A percentile compares a stretch with the other conserved stretches of the same genome.
Conservation (phyloP, 352 stramenopile genomes). For the Phytophthora citricola region DNA sequence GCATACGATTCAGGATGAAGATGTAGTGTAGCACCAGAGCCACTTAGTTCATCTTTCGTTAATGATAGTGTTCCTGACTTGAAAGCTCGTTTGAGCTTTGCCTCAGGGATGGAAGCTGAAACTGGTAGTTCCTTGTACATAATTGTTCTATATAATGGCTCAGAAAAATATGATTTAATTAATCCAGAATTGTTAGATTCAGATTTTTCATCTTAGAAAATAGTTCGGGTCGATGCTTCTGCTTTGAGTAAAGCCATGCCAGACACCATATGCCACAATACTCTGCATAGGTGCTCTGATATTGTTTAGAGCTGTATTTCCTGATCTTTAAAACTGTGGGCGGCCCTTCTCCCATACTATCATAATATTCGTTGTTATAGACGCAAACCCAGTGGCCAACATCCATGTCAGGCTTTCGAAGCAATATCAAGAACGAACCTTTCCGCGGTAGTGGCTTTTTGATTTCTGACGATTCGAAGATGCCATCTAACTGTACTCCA, state of each 20-base stretch:
- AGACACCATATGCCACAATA: constrained; percentile 29
- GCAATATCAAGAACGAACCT: constrained; percentile 21
- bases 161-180: background rate
- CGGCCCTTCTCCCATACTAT: constrained; percentile 19
- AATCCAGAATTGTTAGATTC: constrained; percentile 25
- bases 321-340: constrained; percentile 9
- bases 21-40: no score
- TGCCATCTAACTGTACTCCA: background rate
- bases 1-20: no score
- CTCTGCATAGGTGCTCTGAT: constrained; percentile 14
- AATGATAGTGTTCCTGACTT: no score
- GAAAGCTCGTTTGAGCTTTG: constrained; percentile 9
- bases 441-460: constrained; percentile 6
- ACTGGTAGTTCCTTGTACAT: constrained; percentile 7
- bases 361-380: constrained; percentile 24
- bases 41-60: no score
- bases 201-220: constrained; percentile 24
- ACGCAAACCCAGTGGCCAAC: constrained; percentile 21
- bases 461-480: constrained; percentile 11
- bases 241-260: constrained; percentile 22
- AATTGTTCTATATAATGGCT: constrained; percentile 20
- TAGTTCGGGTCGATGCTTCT: constrained; percentile 15
- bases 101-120: background rate
- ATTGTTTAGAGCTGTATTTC: constrained; percentile 24
- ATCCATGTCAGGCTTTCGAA: constrained; percentile 15